Evolutionary conservation across 2,329 filamentous ascomycete species (phyloP), one percentile per base, ranked within the genome.

Genomic region (Phyllosticta capitalensis): DNA sequence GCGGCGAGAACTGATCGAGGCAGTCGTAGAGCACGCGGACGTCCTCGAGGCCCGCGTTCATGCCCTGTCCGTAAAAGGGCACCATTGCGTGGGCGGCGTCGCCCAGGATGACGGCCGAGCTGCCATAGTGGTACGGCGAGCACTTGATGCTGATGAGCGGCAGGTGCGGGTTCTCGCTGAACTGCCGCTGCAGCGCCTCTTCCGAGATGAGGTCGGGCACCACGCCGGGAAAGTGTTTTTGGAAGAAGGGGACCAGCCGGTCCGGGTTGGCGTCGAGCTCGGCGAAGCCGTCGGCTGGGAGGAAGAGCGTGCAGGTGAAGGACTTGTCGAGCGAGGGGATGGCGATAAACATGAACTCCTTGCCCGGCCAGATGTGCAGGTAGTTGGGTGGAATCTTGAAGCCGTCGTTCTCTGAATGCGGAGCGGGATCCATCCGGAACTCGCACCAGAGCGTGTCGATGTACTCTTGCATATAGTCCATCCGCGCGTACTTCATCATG

Each of bases 361-460:
- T 86, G 30, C 89, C 91, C 0, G 94, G 94, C 94, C 94, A 99
- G 70, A 99, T 99, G 73, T 99, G 94, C 1, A 99, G 80, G 70
- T 97, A 92, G 67, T 96, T 89, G 1, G 91, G 90, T 0, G 90
- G 94, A 65, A 97, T 94, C 54, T 81, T 80, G 70, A 95, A 97
- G 52, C 79, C 76, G 21, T 78, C 78, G 0, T 69, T 65, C n/a
- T 28, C 22, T 7, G 71, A 57, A 20, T 62, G 64, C 9, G 71
- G 61, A 1, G 72, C 64, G 0, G 89, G 80, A 20, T 82, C 78
- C 62, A 99, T 90, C 55, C 85, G 85, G 70, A 99, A 97, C 70
- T 99, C 94, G 72, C 92, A 97, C 94, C 94, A 99, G 5, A 97
- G 76, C 0, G 92, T 94, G 72, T 97, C 92, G 69, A 99, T 94